Percentiles rank a stretch among this genome's conserved stretches.
Evolutionary conservation across 2,329 filamentous ascomycete species (phyloP).

Genomic region (Acrodontium crateriforme): DNA sequence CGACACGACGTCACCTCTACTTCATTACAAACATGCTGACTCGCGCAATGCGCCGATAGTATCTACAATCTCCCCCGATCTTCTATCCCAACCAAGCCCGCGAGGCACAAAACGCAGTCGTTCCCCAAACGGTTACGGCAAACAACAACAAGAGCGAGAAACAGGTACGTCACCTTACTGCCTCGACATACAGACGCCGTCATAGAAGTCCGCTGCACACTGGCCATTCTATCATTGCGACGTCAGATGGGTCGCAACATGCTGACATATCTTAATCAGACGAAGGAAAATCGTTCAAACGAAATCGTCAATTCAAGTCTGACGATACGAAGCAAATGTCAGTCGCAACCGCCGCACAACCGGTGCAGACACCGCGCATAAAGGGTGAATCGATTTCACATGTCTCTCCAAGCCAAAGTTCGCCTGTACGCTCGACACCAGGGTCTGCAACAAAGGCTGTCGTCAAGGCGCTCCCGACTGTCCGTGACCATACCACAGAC

Average conservation of each 20-base stretch:
- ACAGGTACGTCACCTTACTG: conserved; percentile 64
- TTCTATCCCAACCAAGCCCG: conserved; percentile 36
- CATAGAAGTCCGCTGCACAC: too few species aligned
- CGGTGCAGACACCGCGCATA: conserved; percentile 41
- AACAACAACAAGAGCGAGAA: conserved; percentile 38
- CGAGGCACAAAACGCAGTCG: conserved; percentile 69
- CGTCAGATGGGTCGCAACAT: conserved; percentile 1
- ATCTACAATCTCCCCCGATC: conserved; percentile 32
- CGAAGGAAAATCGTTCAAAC: conserved; percentile 29
- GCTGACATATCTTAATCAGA: conserved; percentile 22
- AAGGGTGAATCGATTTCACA: conserved; percentile 36
- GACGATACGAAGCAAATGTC: conserved; percentile 25
- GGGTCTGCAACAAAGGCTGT: conserved; percentile 51
- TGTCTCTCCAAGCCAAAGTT: conserved; percentile 43
- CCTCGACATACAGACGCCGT: too few species aligned
- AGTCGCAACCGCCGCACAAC: conserved; percentile 36
- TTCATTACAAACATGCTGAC: conserved; percentile 7
- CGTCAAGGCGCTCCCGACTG: conserved; percentile 87
- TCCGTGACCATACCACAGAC: conserved; percentile 92
- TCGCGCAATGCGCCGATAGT: too few species aligned
- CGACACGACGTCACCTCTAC: conserved; percentile 1
- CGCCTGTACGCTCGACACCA: conserved; percentile 64
- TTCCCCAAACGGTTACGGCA: conserved; percentile 50
- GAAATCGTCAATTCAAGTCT: conserved; percentile 13
- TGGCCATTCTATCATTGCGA: not conserved